Base-by-base conservation (phyloP, 2,329 filamentous ascomycete genomes). In the Diatrype stigma region DNA sequence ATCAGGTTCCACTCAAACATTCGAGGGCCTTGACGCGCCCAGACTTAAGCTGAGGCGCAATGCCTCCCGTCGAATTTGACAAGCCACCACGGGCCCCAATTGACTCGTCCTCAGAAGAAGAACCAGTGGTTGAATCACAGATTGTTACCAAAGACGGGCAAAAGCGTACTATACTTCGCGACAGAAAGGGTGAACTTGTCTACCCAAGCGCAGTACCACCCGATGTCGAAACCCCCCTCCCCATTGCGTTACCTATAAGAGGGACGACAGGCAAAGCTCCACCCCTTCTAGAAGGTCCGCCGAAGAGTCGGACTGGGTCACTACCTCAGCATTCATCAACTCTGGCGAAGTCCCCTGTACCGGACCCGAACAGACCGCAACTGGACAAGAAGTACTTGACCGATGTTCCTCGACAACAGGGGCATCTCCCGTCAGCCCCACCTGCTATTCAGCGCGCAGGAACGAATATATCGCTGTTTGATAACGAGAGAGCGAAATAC, bases 1-100 rank as follows among this genome's bases (percentile, higher is more conserved):
- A 30, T 10, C 26, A 30, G 10, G 26, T 10, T n/a, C n/a, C n/a
- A n/a, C n/a, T n/a, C n/a, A n/a, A n/a, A n/a, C n/a, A n/a, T n/a
- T n/a, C n/a, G n/a, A n/a, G n/a, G 26, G 26, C 26, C 6, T 30
- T 6, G 10, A 30, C 26, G 6, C 10, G 26, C 26, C 26, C 10
- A 30, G 6, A n/a, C 26, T 37, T 17, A 37, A n/a, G n/a, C n/a
- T 6, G 6, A 44, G 40, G 22, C 21, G 21, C 11, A 44, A 64
- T 65, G 63, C 48, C 60, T 51, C 52, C 59, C 14, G 37, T 64
- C 51, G 61, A 64, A 49, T 53, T 65, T 34, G 59, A 61, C 48
- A 64, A 63, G 53, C 61, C 63, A 10, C 56, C 62, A 5, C 51
- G 37, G 51, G 56, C 55, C 2, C 56, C 63, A 12, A 61, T 64